A percentile compares a stretch with the other conserved stretches of the same genome.
Evolutionary conservation across 1,139 yeast genomes (phyloP).

Genomic region (Sugiyamaella paludigena): DNA sequence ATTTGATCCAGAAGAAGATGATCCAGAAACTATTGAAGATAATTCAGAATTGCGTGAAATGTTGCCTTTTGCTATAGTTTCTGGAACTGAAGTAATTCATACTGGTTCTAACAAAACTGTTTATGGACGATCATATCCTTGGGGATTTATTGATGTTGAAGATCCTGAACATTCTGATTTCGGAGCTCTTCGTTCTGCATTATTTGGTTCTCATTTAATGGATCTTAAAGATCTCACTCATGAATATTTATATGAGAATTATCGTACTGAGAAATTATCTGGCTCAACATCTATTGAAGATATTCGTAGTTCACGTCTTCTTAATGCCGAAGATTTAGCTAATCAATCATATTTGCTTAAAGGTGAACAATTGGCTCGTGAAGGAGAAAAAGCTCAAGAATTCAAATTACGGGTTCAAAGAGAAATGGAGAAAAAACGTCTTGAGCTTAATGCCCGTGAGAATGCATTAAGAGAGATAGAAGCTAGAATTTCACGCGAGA

Average conservation of each 20-base stretch:
- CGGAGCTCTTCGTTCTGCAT: slow-evolving; percentile 67
- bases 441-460: slow-evolving; percentile 83
- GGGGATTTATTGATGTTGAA: slow-evolving; percentile 87
- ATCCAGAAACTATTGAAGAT: slow-evolving; percentile 69
- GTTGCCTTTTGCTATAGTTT: slow-evolving; percentile 83
- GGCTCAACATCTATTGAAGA: slow-evolving; percentile 22
- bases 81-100: slow-evolving; percentile 63
- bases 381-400: slow-evolving; percentile 28
- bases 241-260: slow-evolving; percentile 84
- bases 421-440: slow-evolving; percentile 79
- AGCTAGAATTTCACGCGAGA: slow-evolving; percentile 53
- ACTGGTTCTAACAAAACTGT: slow-evolving; percentile 66
- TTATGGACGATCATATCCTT: slow-evolving; percentile 90
- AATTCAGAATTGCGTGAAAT: slow-evolving; percentile 68
- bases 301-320: slow-evolving; percentile 28
- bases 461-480: slow-evolving; percentile 82
- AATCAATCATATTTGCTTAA: slow-evolving; percentile 41
- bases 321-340: slow-evolving; percentile 42
- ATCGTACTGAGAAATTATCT: slow-evolving; percentile 83
- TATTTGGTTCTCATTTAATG: slow-evolving; percentile 80
- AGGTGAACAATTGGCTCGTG: slow-evolving; percentile 40
- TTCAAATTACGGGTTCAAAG: slow-evolving; percentile 68
- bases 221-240: slow-evolving; percentile 91
- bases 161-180: slow-evolving; percentile 81
- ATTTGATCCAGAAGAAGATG: slow-evolving; percentile 62